Percentiles rank a stretch among this genome's conserved stretches.
Evolutionary conservation across 495 filamentous ascomycete genomes (phyloP).

Genomic region (Aspergillus cavernicola): DNA sequence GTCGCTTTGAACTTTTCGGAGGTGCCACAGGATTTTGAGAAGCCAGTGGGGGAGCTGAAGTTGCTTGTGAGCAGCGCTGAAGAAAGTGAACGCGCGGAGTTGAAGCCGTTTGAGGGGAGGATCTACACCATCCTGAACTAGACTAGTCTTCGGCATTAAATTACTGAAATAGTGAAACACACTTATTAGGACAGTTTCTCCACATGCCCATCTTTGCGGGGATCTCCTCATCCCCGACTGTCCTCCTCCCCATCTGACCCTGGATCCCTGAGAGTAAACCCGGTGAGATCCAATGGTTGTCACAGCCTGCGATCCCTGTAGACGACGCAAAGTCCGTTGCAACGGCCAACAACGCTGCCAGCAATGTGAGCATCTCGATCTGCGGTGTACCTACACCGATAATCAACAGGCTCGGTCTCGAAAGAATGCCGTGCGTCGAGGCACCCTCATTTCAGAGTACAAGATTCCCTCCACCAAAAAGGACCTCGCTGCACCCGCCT

Average conservation of each 20-base stretch:
- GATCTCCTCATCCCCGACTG: too few relatives aligned
- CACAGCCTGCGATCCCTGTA: not conserved
- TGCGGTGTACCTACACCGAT: slow-evolving; percentile 27
- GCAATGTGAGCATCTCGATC: slow-evolving; percentile 27
- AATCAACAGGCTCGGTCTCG: slow-evolving; percentile 17
- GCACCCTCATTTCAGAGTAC: slow-evolving; percentile 24
- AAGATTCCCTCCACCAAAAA: slow-evolving; percentile 1
- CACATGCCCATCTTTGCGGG: too few relatives aligned
- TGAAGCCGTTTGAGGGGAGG: not conserved
- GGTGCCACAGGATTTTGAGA: slow-evolving; percentile 26
- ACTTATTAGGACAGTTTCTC: too few relatives aligned
- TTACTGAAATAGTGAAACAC: too few relatives aligned
- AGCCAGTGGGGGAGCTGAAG: slow-evolving; percentile 26
- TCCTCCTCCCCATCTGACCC: too few relatives aligned
- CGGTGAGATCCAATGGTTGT: not conserved
- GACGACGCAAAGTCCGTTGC: not conserved
- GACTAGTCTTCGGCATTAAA: not conserved
- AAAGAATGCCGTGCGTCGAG: slow-evolving; percentile 21
- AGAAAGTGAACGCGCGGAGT: not conserved
- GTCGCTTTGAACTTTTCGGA: slow-evolving; percentile 51
- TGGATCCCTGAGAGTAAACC: too few relatives aligned
- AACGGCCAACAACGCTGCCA: slow-evolving; percentile 21
- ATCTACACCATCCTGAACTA: not conserved
- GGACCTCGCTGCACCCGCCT: not conserved
- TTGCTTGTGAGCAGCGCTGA: slow-evolving; percentile 23